A percentile compares a stretch with the other conserved stretches of the same genome.
Conservation (phyloP, 2,329 filamentous ascomycete genomes). For the Pezicula radicicola region DNA sequence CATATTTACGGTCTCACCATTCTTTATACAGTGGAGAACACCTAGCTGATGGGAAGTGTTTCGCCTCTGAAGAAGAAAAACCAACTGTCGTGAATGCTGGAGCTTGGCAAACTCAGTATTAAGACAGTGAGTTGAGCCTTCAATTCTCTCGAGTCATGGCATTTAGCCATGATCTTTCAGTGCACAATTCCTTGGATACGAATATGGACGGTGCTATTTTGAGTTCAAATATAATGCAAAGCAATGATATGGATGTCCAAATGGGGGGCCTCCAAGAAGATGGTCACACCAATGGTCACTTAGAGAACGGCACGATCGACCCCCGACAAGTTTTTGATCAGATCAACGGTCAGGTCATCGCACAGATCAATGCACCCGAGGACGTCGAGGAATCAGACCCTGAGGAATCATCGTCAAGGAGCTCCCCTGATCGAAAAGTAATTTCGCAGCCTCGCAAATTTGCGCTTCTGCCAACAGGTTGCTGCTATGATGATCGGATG, state of each 20-base stretch:
- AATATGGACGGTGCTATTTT: not conserved
- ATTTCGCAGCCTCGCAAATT: slow-evolving; percentile 14
- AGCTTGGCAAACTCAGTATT: too few relatives aligned
- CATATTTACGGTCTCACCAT: too few relatives aligned
- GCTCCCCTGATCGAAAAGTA: slow-evolving; percentile 6
- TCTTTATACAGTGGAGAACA: too few relatives aligned
- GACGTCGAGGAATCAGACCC: not conserved
- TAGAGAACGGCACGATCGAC: not conserved
- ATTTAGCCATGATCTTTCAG: not conserved
- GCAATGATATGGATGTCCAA: not conserved
- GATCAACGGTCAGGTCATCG: not conserved
- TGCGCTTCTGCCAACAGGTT: slow-evolving; percentile 59
- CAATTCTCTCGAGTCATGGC: not conserved
- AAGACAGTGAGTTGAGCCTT: too few relatives aligned
- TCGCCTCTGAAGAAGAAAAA: slow-evolving; percentile 3
- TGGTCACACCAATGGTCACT: not conserved
- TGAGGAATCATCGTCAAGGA: not conserved
- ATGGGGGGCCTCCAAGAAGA: not conserved
- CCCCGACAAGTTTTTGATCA: not conserved
- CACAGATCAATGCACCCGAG: too few relatives aligned
- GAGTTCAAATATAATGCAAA: not conserved
- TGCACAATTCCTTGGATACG: not conserved
- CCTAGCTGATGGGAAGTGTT: not conserved
- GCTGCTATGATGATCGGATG: slow-evolving; percentile 94
- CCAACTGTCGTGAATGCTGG: slow-evolving; percentile 3